Conservation (phyloP, 2,329 filamentous ascomycete genomes). For the Fusarium coicis region DNA sequence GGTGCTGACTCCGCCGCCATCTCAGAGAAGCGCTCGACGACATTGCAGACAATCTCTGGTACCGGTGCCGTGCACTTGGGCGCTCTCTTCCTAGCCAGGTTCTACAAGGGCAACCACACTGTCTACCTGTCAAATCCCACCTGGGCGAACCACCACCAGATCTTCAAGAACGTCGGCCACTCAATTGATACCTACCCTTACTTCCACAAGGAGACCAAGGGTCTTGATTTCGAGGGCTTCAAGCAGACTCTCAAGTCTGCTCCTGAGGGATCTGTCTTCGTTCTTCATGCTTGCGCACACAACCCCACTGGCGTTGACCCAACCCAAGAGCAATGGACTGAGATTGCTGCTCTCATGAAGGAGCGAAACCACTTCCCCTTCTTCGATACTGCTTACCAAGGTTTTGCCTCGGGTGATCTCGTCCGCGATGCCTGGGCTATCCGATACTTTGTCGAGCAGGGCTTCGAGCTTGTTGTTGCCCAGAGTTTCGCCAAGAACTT, state of each 20-base stretch:
- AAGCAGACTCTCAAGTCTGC: constrained; percentile 75
- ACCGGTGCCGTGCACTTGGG: constrained; percentile 95
- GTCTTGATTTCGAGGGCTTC: constrained; percentile 93
- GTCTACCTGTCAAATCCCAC: constrained; percentile 95
- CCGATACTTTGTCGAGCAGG: constrained; percentile 91
- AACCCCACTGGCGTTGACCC: constrained; percentile 98
- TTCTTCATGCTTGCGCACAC: constrained; percentile 95
- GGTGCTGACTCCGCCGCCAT: constrained; percentile 84
- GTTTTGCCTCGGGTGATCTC: constrained; percentile 93
- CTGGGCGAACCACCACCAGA: constrained; percentile 99
- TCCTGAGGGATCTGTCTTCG: constrained; percentile 82
- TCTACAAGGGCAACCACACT: constrained; percentile 80
- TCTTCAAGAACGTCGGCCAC: constrained; percentile 91
- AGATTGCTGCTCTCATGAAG: constrained; percentile 82
- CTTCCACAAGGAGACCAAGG: constrained; percentile 88
- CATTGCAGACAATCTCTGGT: constrained; percentile 95
- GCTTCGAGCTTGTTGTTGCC: constrained; percentile 87
- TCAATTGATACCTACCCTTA: constrained; percentile 88
- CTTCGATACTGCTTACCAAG: constrained; percentile 98
- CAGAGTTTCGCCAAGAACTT: constrained; percentile 99
- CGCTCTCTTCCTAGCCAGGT: constrained; percentile 91
- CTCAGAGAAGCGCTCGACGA: constrained; percentile 81
- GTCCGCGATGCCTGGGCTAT: constrained; percentile 89
- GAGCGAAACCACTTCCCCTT: constrained; percentile 92
- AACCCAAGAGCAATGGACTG: constrained; percentile 91